phyloP scores from a whole-genome alignment of 345 rosid species.

The Streptanthus diversifolius region DNA sequence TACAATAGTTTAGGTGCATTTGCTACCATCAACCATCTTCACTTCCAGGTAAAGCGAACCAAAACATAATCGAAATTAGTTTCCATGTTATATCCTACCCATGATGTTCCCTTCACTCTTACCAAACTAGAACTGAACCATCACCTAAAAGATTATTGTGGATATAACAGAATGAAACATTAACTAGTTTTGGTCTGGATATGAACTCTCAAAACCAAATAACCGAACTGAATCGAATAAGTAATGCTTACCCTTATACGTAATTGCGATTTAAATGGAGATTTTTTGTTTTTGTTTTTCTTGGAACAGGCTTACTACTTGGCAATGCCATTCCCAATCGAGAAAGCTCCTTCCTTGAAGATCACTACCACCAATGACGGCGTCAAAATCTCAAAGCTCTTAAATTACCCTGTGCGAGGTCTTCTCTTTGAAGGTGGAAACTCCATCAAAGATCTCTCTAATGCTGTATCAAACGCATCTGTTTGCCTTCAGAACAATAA shows the following conservation, averaged over 20 bases:
- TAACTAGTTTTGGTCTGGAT: background rate
- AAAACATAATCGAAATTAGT: background rate
- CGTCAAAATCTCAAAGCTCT: constrained; percentile 62
- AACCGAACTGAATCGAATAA: background rate
- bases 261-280: background rate
- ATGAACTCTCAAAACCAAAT: background rate
- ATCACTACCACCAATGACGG: constrained; percentile 43
- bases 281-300: background rate
- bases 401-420: constrained; percentile 80
- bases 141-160: background rate
- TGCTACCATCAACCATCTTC: constrained; percentile 98
- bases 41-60: constrained; percentile 69
- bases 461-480: constrained; percentile 63
- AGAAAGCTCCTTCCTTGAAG: constrained; percentile 70
- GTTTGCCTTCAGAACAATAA: constrained; percentile 89
- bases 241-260: background rate
- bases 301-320: constrained; percentile 72
- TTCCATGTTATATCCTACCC: background rate
- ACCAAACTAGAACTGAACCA: background rate
- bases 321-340: constrained; percentile 75
- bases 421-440: constrained; percentile 83
- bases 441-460: constrained; percentile 49
- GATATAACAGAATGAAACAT: background rate
- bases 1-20: constrained; percentile 98
- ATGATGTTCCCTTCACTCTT: background rate